phyloP scores from a whole-genome alignment of 305 asterid genomes.

The Fraxinus ornus region DNA sequence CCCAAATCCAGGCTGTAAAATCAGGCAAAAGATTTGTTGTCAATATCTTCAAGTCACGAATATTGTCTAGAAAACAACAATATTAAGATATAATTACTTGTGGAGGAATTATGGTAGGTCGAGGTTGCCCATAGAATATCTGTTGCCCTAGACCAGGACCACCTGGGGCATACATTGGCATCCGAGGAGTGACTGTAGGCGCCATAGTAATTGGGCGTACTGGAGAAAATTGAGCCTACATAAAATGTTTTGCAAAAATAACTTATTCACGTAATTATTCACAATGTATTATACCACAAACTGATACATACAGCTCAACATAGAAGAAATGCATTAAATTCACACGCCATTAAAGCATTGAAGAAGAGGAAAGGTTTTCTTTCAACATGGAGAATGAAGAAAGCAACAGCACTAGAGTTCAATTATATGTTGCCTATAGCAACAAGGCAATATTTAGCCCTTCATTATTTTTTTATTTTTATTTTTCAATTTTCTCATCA shows the following conservation, averaged over 20 bases:
- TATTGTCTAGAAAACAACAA: background rate
- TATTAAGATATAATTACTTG: slow-evolving; percentile 44
- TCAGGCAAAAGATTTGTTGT: background rate
- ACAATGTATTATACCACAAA: background rate
- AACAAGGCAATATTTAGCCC: background rate
- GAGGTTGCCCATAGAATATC: slow-evolving; percentile 89
- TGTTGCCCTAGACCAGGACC: slow-evolving; percentile 96
- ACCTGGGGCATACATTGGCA: slow-evolving; percentile 79
- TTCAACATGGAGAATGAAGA: background rate
- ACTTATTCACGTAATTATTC: background rate
- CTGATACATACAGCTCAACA: background rate
- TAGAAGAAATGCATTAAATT: background rate
- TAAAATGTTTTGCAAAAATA: slow-evolving; percentile 4
- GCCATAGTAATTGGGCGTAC: slow-evolving; percentile 78
- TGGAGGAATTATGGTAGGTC: slow-evolving; percentile 74
- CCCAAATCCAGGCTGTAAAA: slow-evolving; percentile 68
- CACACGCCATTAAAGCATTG: background rate
- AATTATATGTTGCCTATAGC: background rate
- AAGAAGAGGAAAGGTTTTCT: slow-evolving; percentile 4
- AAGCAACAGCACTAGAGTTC: background rate
- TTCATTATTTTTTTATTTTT: background rate
- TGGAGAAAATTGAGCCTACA: slow-evolving; percentile 92
- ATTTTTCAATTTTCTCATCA: background rate
- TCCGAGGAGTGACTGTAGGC: slow-evolving; percentile 73
- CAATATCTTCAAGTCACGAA: background rate